Base-by-base conservation (phyloP, 768 basidiomycete genomes). In the Austroboletus eburneus region DNA sequence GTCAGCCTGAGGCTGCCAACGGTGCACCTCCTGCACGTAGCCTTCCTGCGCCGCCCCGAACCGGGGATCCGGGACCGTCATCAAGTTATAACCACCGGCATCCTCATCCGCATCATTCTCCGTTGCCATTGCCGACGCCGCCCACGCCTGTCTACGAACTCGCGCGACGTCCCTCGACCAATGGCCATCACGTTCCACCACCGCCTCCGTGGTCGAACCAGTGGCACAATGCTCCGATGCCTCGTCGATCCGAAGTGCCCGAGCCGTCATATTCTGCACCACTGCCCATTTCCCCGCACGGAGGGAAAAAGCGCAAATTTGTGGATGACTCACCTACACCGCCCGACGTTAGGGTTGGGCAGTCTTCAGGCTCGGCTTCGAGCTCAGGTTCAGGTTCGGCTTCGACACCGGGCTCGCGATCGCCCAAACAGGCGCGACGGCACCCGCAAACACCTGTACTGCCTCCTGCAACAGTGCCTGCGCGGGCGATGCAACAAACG, bases 61-160 rank as follows among this genome's bases (percentile, higher is more conserved):
- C 48, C 35, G 39, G 49, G 21, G 65, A 68, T 21, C 57, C 58
- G 25, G 65, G 66, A 18, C 55, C 66, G 27, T 66, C 64, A 3
- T 56, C 57, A 3, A 55, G 43, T 45, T 64, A n/a, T n/a, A n/a
- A 64, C 37, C 59, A 64, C 20, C 62, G 64, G 4, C 57, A 64
- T 30, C 24, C 54, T n/a, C 61, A 65, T 34, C 43, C 53, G 9
- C 65, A 63, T 37, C 66, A 64, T 49, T 33, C 64, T 0, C 65
- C 66, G 2, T 35, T 66, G 9, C 64, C 65, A 9, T 9, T 66
- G 5, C 65, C 65, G 8, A 66, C 65, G 3, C 65, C 65, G 22
- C 66, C 65, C 22, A 68, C 65, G 9, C 65, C 66, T 1, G 64
- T 68, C 3, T 58, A 66, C n/a, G 65, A 68, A 25, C 58, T 67